Base-by-base conservation (phyloP, 1,284 basidiomycete genomes). In the Mycosarcoma maydis region DNA sequence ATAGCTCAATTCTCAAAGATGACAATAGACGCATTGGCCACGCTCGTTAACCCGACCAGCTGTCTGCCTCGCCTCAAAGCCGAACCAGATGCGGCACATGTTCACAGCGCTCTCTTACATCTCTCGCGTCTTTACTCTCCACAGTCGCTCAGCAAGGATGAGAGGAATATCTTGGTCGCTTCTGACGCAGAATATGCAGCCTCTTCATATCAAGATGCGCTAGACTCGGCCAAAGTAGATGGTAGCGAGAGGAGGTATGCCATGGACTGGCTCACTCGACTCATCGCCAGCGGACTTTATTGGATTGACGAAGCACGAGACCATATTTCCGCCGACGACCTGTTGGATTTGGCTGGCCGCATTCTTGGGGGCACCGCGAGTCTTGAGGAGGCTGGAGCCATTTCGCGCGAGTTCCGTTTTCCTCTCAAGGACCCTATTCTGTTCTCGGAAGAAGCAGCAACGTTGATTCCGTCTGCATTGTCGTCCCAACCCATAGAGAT, bases 211-310 rank as follows among this genome's bases (percentile, higher is more conserved):
- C 39, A 64, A 13, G 59, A 68, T 39, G 64, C 61, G 17, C 17
- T 64, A n/a, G 64, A 68, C 24, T 36, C 45, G 6, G 57, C 56
- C 27, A 54, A 50, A 23, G 70, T 47, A 22, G 67, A 68, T 27
- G 56, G 60, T 11, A 48, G 40, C 24, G 70, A 73, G 36, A 60
- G 36, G 47, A 42, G 70, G 13, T 73, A 41, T 19, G 57, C 66
- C 26, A 65, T 70, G 65, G 39, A 41, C 39, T 73, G 70, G 70
- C 47, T 73, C 20, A 73, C 70, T 4, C 49, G 60, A 10, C n/a
- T 73, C 34, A 70, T 73, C 34, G 65, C 55, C 16, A 69, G 52
- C 37, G 57, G 66, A 1, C 53, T 65, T 9, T 48, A 50, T 38
- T 73, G 70, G 66, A 6, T 73, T 4, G 48, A 69, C 16, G 52